A percentile compares a stretch with the other conserved stretches of the same genome.
phyloP scores from a whole-genome alignment of 495 filamentous ascomycete genomes.

The Aspergillus haitiensis region DNA sequence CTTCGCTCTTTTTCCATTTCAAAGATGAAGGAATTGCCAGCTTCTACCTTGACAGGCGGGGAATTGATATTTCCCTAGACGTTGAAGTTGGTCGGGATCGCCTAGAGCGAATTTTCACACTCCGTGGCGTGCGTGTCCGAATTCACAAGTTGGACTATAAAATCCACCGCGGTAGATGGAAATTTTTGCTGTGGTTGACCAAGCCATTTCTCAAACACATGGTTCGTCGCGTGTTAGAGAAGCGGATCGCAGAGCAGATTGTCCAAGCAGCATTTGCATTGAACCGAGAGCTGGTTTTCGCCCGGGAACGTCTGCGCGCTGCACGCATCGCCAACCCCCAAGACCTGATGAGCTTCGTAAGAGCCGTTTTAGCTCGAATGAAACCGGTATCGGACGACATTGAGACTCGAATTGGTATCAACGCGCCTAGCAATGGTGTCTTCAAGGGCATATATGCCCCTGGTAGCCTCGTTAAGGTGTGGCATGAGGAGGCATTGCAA shows the following conservation, averaged over 20 bases:
- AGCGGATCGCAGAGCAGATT: conserved; percentile 71
- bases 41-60: conserved; percentile 79
- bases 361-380: conserved; percentile 73
- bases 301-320: conserved; percentile 80
- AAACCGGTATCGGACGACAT: conserved; percentile 70
- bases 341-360: conserved; percentile 76
- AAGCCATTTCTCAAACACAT: conserved; percentile 83
- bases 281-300: conserved; percentile 84
- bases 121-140: conserved; percentile 70
- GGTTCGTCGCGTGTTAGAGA: conserved; percentile 75
- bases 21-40: conserved; percentile 81
- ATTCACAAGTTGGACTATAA: conserved; percentile 86
- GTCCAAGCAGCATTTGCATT: conserved; percentile 64
- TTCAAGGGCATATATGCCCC: conserved; percentile 87
- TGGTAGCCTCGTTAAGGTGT: conserved; percentile 81
- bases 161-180: conserved; percentile 71
- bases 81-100: conserved; percentile 73
- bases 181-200: conserved; percentile 75
- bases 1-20: conserved; percentile 63
- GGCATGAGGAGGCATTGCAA: conserved; percentile 72
- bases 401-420: conserved; percentile 66
- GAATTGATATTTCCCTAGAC: conserved; percentile 82
- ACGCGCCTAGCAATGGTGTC: conserved; percentile 60
- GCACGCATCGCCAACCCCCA: conserved; percentile 79
- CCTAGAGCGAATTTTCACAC: conserved; percentile 76